Evolutionary conservation across 148 eudicot genomes (phyloP), one percentile per base, ranked within the genome.

Genomic region (Agrostemma githago): DNA sequence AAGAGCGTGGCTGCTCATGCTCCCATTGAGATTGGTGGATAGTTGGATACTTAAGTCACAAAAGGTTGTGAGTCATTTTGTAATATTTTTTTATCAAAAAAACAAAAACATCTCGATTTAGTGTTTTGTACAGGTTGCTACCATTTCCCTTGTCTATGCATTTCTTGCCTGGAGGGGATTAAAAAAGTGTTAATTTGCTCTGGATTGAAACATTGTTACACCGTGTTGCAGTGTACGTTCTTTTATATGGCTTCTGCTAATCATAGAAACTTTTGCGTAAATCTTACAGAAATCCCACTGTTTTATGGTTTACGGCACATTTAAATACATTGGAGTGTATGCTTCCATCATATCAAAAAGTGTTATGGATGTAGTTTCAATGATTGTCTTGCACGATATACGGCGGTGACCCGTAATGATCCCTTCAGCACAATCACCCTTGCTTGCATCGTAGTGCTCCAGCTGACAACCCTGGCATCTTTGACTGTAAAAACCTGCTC

Each of bases 1-100:
- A 86, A 76, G 92, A 88, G 56, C 72, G 40, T 43, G 91, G 91
- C 26, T 81, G 96, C 74, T 84, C 89, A 21, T 90, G 96, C 82
- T 87, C 92, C 58, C 96, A 92, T 74, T 92, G 76, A 80, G 41
- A 39, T 15, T 5, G 48, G 70, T 60, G 54, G 57, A 56, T 15
- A 7, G 48, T 66, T 60, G 54, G 57, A 56, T 17, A 34, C 16
- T 5, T 4, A 53, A 66, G 57, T 19, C 62, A 34, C 59, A 62
- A 40, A 20, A 4, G 21, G n/a, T 42, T 71, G 72, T 15, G n/a
- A 2, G 5, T 12, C 44, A 17, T 53, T 12, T 65, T n/a, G 20
- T 58, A 0, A 48, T 48, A 10, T 48, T 48, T 48, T n/a, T 48
- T 48, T 10, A 12, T 51, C 56, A 51, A 15, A 51, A 51, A 51